phyloP scores from a whole-genome alignment of 2,329 filamentous ascomycete genomes.

The Ceratocystis cubensis region DNA sequence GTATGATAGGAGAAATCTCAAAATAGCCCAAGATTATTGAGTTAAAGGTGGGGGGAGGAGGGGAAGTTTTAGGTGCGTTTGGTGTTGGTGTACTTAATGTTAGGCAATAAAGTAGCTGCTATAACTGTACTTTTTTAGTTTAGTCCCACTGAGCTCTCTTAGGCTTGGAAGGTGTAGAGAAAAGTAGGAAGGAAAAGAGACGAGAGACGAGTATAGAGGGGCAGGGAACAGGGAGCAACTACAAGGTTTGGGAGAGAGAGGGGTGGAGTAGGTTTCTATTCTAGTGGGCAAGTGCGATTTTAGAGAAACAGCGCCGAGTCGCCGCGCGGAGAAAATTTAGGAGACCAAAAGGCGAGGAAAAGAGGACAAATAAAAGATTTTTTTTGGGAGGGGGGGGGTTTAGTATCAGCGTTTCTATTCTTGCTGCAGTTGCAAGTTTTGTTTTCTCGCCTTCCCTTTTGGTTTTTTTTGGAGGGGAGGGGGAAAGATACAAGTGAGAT shows the following conservation, averaged over 20 bases:
- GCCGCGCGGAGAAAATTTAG: slow-evolving; percentile 1
- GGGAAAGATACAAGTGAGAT: too few species aligned
- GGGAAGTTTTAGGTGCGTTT: too few species aligned
- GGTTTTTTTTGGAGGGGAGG: too few species aligned
- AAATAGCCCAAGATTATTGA: too few species aligned
- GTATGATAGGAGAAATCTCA: too few species aligned
- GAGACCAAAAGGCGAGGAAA: neutral
- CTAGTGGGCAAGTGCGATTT: neutral
- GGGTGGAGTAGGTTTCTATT: neutral
- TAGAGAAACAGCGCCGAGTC: neutral
- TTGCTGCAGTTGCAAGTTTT: neutral
- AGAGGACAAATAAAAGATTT: neutral
- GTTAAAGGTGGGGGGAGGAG: too few species aligned
- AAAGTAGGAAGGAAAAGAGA: neutral
- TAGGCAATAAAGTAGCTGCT: neutral
- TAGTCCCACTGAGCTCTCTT: neutral
- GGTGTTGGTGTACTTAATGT: too few species aligned
- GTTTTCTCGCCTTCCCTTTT: neutral
- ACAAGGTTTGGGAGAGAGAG: neutral
- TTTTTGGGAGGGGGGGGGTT: too few species aligned
- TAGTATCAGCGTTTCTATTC: too few species aligned
- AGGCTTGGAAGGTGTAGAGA: neutral
- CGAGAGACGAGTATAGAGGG: neutral
- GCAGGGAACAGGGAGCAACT: neutral
- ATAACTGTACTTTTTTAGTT: neutral